Evolutionary conservation across 2,329 filamentous ascomycete genomes (phyloP).

Genomic region (Microcyclospora pomicola): DNA sequence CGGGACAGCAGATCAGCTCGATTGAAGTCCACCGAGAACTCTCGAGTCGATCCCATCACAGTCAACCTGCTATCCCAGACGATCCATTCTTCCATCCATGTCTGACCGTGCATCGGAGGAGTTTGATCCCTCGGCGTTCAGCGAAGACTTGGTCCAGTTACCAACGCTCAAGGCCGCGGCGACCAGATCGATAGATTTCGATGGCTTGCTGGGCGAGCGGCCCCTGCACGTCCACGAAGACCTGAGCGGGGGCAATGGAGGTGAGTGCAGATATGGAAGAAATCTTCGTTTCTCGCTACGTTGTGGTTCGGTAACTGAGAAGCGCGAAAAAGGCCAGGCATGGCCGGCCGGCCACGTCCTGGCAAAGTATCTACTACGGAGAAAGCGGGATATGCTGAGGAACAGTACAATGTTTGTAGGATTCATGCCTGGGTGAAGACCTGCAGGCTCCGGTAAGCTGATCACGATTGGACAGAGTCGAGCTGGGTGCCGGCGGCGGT

Average conservation of each 20-base stretch:
- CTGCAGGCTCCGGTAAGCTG: slow-evolving; percentile 4
- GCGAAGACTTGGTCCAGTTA: slow-evolving; percentile 42
- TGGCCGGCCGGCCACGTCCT: slow-evolving; percentile 92
- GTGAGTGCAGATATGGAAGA: too few relatives aligned
- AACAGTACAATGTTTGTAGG: slow-evolving; percentile 57
- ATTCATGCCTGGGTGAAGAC: slow-evolving; percentile 1
- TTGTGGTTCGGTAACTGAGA: too few relatives aligned
- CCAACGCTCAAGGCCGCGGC: slow-evolving; percentile 38
- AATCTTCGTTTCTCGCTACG: too few relatives aligned
- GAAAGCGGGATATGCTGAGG: slow-evolving; percentile 48
- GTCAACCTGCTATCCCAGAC: too few relatives aligned
- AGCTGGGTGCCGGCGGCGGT: slow-evolving; percentile 83
- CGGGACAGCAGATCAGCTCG: too few relatives aligned
- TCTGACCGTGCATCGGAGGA: slow-evolving; percentile 1
- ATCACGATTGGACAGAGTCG: slow-evolving; percentile 45
- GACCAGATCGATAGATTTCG: slow-evolving; percentile 48
- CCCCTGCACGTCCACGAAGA: slow-evolving; percentile 74
- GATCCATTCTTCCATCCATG: not conserved
- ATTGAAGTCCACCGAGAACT: too few relatives aligned
- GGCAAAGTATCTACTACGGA: slow-evolving; percentile 69
- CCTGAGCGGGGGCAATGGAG: slow-evolving; percentile 69
- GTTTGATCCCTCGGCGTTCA: slow-evolving; percentile 26
- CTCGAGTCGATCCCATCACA: too few relatives aligned
- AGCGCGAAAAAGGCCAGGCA: slow-evolving; percentile 47
- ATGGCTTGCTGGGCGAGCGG: slow-evolving; percentile 50